Base-by-base conservation (phyloP, 2,329 filamentous ascomycete species). In the Botryosphaeria agaves region DNA sequence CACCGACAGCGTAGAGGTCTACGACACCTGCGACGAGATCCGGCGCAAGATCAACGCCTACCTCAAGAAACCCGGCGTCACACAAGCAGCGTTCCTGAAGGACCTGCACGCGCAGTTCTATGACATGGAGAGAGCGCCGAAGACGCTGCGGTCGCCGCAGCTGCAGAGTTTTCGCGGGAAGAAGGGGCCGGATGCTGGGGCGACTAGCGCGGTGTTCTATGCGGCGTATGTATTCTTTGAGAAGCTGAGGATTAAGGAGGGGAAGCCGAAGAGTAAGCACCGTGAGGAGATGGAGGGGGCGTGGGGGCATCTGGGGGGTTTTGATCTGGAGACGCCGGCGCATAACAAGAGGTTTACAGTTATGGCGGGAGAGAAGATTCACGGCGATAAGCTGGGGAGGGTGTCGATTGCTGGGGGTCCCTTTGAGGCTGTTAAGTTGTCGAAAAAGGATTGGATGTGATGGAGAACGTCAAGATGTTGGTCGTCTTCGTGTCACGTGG, bases 171-270 rank as follows among this genome's bases (percentile, higher is more conserved):
- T 72, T 39, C 53, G 68, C 30, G 43, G 42, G 4, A 64, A 64
- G 40, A 64, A 59, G 32, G 67, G 66, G 0, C 34, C 56, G 0
- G 50, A 47, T 7, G 51, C 53, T 2, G 68, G 69, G 4, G 64
- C 64, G 31, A 62, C 56, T 3, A 62, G 51, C 31, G 38, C 40
- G 6, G 50, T 63, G 1, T 73, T 61, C 41, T 72, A 73, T 38
- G 59, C 57, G 3, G 56, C 53, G 0, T 73, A 72, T 41, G 57
- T 69, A 12, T 70, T 62, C 44, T 73, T 73, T 39, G 67, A 74
- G 50, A 73, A 72, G 52, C 37, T 64, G 38, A 49, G 67, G 11
- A 47, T 72, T 32, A 56, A 56, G 40, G 52, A 66, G 31, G 49
- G 52, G 0, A 69, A 65, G 45, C 50, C 59, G 26, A 72, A 72